These are phyloP conservation scores for Vigna hirtella DNA, from an alignment of 306 rosid genomes.

Conservation along the genomic window DNA sequence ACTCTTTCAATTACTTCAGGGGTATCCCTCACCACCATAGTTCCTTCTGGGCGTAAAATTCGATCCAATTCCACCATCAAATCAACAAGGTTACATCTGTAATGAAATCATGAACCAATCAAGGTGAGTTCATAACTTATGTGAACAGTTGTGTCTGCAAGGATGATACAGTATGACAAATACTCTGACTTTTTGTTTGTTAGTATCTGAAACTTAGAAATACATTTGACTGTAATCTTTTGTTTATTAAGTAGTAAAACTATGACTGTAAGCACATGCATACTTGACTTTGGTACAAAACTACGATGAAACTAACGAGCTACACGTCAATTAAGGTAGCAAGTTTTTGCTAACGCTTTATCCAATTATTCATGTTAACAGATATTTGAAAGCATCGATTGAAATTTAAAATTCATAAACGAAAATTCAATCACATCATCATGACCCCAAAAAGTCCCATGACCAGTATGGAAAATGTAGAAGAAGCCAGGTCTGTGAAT, in stretches of 20 bases:
- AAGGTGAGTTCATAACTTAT: neutral
- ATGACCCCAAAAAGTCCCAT: neutral
- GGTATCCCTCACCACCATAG: constrained; percentile 76
- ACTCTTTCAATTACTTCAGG: constrained; percentile 82
- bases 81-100: constrained; percentile 92
- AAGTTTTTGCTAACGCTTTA: neutral
- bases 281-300: neutral
- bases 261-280: neutral
- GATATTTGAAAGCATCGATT: constrained; percentile 30
- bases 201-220: constrained; percentile 10
- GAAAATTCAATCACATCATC: constrained; percentile 1
- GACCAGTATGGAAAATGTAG: constrained; percentile 9
- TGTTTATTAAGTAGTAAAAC: too few relatives aligned
- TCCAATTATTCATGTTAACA: constrained; percentile 4
- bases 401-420: constrained; percentile 3
- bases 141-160: neutral
- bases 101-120: constrained; percentile 27
- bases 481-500: constrained; percentile 12
- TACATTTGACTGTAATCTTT: neutral
- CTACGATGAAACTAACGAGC: neutral
- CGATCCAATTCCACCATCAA: constrained; percentile 95
- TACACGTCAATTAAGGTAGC: constrained; percentile 10
- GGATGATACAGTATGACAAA: constrained; percentile 13
- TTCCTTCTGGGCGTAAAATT: constrained; percentile 92
- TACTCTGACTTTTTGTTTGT: neutral